Conservation (phyloP, 352 stramenopile species). For the Phytopythium vexans region DNA sequence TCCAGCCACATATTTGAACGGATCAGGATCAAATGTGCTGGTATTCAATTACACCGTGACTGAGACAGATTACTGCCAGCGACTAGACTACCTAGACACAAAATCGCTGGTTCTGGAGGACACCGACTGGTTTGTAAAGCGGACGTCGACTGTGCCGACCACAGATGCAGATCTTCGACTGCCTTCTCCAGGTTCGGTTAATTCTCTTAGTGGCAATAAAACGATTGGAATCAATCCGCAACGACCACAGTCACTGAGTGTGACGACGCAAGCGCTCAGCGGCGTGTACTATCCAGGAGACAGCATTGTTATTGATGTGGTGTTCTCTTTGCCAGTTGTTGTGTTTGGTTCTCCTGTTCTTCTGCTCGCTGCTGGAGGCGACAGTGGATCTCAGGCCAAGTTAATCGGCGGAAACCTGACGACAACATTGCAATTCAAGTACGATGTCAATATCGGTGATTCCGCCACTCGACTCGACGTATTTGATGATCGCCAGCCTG, state of each 20-base stretch:
- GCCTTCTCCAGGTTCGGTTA: slow-evolving; percentile 23
- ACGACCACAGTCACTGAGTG: slow-evolving; percentile 25
- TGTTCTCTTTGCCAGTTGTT: slow-evolving; percentile 62
- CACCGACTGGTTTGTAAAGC: slow-evolving; percentile 24
- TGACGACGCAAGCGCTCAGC: slow-evolving; percentile 33
- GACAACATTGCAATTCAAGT: slow-evolving; percentile 43
- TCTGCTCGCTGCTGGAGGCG: slow-evolving; percentile 16
- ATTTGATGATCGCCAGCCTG: slow-evolving; percentile 39
- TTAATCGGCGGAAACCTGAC: slow-evolving; percentile 40
- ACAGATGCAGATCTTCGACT: slow-evolving; percentile 43
- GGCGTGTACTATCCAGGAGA: slow-evolving; percentile 63
- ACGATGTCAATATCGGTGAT: slow-evolving; percentile 42
- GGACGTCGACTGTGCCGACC: slow-evolving; percentile 43
- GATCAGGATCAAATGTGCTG: slow-evolving; percentile 43
- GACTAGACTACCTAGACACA: slow-evolving; percentile 58
- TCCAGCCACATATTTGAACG: slow-evolving; percentile 43
- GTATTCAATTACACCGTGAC: slow-evolving; percentile 52
- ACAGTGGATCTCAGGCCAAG: slow-evolving; percentile 12
- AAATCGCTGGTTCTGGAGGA: slow-evolving; percentile 39
- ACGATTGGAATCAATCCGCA: slow-evolving; percentile 59
- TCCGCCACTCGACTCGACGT: slow-evolving; percentile 34
- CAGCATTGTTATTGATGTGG: slow-evolving; percentile 40
- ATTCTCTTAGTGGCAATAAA: slow-evolving; percentile 47
- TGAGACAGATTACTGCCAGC: slow-evolving; percentile 51
- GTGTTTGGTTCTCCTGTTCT: slow-evolving; percentile 51